Evolutionary conservation across 108 stramenopile species (phyloP), one percentile per base, ranked within the genome.

Genomic region (Stephanodiscus minutulus): DNA sequence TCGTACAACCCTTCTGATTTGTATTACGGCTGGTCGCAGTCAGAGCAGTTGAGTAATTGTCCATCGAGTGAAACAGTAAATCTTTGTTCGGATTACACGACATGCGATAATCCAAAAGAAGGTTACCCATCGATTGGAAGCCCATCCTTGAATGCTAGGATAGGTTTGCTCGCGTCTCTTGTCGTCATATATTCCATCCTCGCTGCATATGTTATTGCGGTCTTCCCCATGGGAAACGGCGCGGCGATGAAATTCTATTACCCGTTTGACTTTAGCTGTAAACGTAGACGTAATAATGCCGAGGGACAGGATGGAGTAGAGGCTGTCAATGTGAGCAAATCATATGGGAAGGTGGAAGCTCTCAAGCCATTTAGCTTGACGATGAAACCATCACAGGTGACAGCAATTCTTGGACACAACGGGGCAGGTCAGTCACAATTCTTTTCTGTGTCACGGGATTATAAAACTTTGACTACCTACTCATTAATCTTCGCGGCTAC

Each of bases 191-290:
- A 87, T 47, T 60, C 64, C 24, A 12, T 85, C 28, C 36, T 83
- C 27, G 86, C 83, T 11, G 73, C 66, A 3, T 87, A 87, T 61
- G 66, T 70, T 33, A 50, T 63, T n/a, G 66, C 67, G 36, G 82
- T 87, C 3, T 65, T 83, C 35, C 70, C 79, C n/a, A 56, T 70
- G 64, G 77, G 67, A 5, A 87, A 87, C 72, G 86, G 86, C 7
- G 46, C 76, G n/a, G 67, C 78, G 9, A 64, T 76, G 54, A 61
- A 61, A 41, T 83, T 73, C 28, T 87, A 83, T 46, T 83, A 77
- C 53, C 56, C 62, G 13, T 52, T 87, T 2, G 13, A 47, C 28
- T 36, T 27, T 52, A 21, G 67, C 1, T 47, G 49, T 24, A 53
- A 22, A 31, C 21, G 10, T 10, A 53, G 36, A 31, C 21, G 10